phyloP scores from a whole-genome alignment of 164 flowering plant species.

The Sedum album region DNA sequence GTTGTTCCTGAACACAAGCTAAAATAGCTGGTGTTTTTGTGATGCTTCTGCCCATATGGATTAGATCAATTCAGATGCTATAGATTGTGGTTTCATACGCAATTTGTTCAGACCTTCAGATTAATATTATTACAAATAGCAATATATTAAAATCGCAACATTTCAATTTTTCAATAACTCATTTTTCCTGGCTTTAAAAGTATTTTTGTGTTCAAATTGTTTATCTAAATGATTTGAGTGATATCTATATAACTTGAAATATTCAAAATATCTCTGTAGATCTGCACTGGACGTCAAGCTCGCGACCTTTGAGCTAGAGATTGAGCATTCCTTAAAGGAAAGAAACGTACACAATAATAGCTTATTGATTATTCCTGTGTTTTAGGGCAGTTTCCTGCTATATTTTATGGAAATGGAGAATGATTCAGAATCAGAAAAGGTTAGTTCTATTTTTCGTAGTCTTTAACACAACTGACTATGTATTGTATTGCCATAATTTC shows the following conservation, averaged over 20 bases:
- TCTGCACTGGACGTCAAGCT: not conserved
- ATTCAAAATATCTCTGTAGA: not conserved
- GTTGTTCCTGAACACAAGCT: not conserved
- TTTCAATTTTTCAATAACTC: not conserved
- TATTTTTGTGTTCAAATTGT: not conserved
- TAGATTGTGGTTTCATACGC: not conserved
- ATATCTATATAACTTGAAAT: not conserved
- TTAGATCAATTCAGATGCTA: not conserved
- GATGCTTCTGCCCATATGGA: not conserved
- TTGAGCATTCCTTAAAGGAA: not conserved
- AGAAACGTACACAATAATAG: not conserved
- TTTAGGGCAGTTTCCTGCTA: not conserved
- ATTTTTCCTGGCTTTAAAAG: not conserved
- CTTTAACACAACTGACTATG: not conserved
- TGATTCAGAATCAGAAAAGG: slow-evolving; percentile 54
- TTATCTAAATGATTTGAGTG: not conserved
- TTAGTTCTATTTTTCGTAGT: slow-evolving; percentile 13
- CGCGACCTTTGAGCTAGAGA: not conserved
- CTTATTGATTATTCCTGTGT: not conserved
- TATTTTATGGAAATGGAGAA: slow-evolving; percentile 14
- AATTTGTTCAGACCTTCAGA: not conserved
- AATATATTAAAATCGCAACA: not conserved
- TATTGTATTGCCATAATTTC: not conserved
- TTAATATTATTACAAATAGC: not conserved
- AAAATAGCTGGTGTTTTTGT: not conserved